Base-by-base conservation (phyloP, 2,329 filamentous ascomycete species). In the Penicillium nordicum region DNA sequence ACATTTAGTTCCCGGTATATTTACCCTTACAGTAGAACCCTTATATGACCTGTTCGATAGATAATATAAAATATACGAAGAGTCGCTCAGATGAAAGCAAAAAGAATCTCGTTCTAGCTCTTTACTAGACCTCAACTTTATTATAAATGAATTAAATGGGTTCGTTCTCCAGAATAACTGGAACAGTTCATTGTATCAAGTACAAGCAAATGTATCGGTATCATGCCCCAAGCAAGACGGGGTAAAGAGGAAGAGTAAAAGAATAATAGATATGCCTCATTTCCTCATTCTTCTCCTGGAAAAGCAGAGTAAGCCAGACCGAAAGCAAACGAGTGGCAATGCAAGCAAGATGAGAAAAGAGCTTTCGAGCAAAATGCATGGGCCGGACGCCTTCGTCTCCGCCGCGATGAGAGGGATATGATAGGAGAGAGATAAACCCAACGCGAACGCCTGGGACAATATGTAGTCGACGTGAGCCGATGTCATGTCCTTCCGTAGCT, bases 201-300 rank as follows among this genome's bases (percentile, higher is more conserved):
- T 63, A 59, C 58, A 60, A 63, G 60, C 63, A 61, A 65, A 54
- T 59, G 56, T 52, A 63, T 59, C 57, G 52, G 43, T 60, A 58
- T 63, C 55, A 60, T 44, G 55, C 25, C 51, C 51, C 48, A 59
- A 58, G 58, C 53, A 62, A 61, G 51, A 54, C 51, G 45, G 49
- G 57, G 43, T 55, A 54, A 54, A 53, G 59, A 51, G 37, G 41
- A 62, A 52, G 43, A 57, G 21, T 40, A 48, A 55, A 57, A 50
- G 55, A 57, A 52, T 32, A 47, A 53, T 42, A 61, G 43, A 53
- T 54, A 61, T 47, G 41, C 46, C 59, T 43, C 54, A 40, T 56
- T 37, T 52, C 42, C 38, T 52, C 48, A 37, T 61, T 37, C 44
- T 40, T 51, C 53, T 57, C 37, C 50, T 49, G 52, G 30, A 41